These are phyloP conservation scores for Penicillium italicum DNA, from an alignment of 2,329 filamentous ascomycete genomes.

Conservation along the genomic window DNA sequence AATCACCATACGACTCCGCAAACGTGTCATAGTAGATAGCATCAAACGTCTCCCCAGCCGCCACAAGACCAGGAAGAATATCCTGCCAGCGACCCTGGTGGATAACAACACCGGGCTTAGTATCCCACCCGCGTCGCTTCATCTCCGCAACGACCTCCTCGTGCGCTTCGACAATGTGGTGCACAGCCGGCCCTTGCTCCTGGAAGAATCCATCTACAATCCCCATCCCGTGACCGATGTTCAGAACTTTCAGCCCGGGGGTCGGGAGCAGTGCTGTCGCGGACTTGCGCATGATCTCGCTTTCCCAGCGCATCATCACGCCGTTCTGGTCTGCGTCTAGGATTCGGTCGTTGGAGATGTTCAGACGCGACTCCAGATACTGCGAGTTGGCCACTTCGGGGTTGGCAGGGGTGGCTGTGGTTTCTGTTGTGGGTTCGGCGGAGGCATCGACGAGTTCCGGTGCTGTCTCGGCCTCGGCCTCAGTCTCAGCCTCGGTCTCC, in stretches of 20 bases:
- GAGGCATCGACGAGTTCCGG: conserved; percentile 27
- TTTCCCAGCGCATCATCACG: conserved; percentile 94
- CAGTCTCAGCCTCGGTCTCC: conserved; percentile 15
- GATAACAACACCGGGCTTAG: conserved; percentile 57
- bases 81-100: conserved; percentile 79
- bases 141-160: conserved; percentile 69
- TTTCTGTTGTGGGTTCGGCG: conserved; percentile 8
- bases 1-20: conserved; percentile 83
- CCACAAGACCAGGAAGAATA: conserved; percentile 64
- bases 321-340: conserved; percentile 74
- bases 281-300: conserved; percentile 75
- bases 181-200: conserved; percentile 60
- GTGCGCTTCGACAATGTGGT: conserved; percentile 86
- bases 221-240: conserved; percentile 88
- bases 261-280: conserved; percentile 64
- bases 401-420: conserved; percentile 16
- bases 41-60: conserved; percentile 69
- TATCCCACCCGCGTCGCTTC: conserved; percentile 64
- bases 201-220: conserved; percentile 78
- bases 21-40: conserved; percentile 98
- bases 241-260: conserved; percentile 67
- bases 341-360: conserved; percentile 63
- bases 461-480: conserved; percentile 14
- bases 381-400: conserved; percentile 58
- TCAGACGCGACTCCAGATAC: conserved; percentile 66